phyloP scores from a whole-genome alignment of 371 early-diverging fungal species.

The Mortierella sp. region DNA sequence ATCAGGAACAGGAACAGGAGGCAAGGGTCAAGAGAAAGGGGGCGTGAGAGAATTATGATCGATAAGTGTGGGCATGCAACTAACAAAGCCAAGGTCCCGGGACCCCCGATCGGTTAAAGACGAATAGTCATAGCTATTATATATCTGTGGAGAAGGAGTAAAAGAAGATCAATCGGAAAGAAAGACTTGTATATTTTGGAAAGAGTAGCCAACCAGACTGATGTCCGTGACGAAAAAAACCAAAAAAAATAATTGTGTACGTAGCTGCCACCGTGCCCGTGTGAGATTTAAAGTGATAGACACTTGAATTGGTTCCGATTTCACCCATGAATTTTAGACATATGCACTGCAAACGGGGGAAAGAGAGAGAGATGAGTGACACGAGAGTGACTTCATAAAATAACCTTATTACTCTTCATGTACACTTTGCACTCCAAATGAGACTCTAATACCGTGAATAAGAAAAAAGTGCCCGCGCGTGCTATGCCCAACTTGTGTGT shows the following conservation, averaged over 20 bases:
- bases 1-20: no score
- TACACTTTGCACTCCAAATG: no score
- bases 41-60: no score
- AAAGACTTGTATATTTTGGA: not conserved
- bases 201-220: not conserved
- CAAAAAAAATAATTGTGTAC: not conserved
- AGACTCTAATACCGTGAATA: not conserved
- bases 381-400: constrained; percentile 1
- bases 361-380: no score
- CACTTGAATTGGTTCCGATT: not conserved
- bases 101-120: no score
- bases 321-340: not conserved
- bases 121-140: no score
- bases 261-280: no score
- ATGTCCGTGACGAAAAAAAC: not conserved
- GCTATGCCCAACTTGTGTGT: not conserved
- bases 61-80: no score
- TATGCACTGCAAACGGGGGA: not conserved
- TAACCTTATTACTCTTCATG: not conserved
- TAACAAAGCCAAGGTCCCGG: no score
- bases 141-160: not conserved
- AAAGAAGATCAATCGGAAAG: not conserved
- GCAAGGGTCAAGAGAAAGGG: no score
- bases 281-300: not conserved
- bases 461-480: constrained; percentile 1